phyloP scores from a whole-genome alignment of 2,329 filamentous ascomycete genomes.

The Ambrosiella beaveri region DNA sequence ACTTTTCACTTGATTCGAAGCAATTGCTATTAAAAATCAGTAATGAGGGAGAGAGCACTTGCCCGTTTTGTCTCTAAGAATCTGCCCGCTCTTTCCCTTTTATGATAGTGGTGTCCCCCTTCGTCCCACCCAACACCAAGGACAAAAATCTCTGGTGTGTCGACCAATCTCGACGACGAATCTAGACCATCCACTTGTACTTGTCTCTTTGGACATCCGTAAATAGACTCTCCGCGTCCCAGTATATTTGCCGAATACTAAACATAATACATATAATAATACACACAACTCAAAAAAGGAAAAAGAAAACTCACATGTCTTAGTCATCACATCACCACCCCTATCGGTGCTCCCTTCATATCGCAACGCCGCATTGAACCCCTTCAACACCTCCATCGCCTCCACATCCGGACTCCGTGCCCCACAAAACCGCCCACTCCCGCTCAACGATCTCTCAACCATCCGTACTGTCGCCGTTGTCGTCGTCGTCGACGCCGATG shows the following conservation, averaged over 20 bases:
- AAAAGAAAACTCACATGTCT: not conserved
- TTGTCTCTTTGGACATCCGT: too few relatives aligned
- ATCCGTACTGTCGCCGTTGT: not conserved
- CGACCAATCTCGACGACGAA: too few relatives aligned
- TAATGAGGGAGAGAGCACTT: too few relatives aligned
- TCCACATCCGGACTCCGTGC: not conserved
- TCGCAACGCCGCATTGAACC: conserved; percentile 9
- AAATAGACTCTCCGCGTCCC: not conserved
- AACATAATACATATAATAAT: not conserved
- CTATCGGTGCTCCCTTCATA: conserved; percentile 2
- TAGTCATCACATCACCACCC: not conserved
- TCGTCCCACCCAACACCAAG: too few relatives aligned
- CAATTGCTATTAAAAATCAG: too few relatives aligned
- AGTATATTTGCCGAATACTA: not conserved
- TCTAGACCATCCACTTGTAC: too few relatives aligned
- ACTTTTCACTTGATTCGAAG: too few relatives aligned
- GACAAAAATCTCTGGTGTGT: too few relatives aligned
- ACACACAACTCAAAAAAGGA: not conserved
- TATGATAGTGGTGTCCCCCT: too few relatives aligned
- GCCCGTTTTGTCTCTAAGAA: too few relatives aligned
- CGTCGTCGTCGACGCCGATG: not conserved
- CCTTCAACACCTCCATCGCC: conserved; percentile 8
- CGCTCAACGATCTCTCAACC: not conserved
- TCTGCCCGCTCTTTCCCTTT: too few relatives aligned
- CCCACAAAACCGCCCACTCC: not conserved